Evolutionary conservation across 2,329 filamentous ascomycete species (phyloP).

Genomic region (Diplodia scrobiculata): DNA sequence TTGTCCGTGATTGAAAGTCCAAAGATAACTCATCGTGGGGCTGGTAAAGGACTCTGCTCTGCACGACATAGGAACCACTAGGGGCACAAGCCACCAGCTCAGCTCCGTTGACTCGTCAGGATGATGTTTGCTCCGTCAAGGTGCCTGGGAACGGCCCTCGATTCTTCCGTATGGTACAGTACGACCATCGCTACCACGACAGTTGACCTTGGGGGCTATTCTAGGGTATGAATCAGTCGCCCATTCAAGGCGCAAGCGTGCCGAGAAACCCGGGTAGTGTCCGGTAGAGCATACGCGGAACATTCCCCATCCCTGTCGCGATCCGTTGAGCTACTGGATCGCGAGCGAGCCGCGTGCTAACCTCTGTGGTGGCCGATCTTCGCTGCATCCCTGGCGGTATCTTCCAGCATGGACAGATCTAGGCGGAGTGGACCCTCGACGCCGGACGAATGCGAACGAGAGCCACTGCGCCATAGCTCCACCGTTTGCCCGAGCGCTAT

Average conservation of each 20-base stretch:
- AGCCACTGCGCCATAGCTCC: constrained; percentile 1
- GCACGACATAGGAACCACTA: not conserved
- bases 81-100: not conserved
- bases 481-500: constrained; percentile 5
- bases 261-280: not conserved
- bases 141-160: not conserved
- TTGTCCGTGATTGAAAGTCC: not conserved
- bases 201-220: no score
- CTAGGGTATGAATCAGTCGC: no score
- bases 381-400: not conserved
- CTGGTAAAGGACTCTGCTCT: not conserved
- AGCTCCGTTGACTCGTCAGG: not conserved
- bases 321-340: not conserved
- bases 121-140: not conserved
- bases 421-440: not conserved
- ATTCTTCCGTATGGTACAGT: constrained; percentile 1
- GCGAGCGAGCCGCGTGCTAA: not conserved
- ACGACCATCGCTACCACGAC: not conserved
- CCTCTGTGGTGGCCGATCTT: not conserved
- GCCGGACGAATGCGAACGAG: not conserved
- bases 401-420: not conserved
- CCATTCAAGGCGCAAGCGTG: not conserved
- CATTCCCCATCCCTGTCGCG: not conserved
- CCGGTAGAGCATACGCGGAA: not conserved
- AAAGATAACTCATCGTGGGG: not conserved